Base-by-base conservation (phyloP, 83 land plant species). In the Thuja plicata region DNA sequence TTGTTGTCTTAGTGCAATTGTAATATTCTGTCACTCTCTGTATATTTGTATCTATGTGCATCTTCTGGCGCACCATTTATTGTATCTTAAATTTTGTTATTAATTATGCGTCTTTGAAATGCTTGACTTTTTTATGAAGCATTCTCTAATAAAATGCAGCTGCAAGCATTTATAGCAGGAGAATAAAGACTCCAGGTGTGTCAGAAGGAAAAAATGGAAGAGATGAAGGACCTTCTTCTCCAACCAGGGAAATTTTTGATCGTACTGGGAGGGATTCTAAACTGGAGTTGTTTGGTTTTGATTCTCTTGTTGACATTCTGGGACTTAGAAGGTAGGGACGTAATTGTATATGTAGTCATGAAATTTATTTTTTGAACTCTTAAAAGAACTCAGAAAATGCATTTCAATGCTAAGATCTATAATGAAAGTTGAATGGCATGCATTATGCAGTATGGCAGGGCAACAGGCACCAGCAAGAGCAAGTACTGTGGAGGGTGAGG, bases 261-360 rank as follows among this genome's bases (percentile, higher is more conserved):
- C 99, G 94, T 15, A 77, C 94, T 17, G 94, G 91, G 24, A 89
- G 90, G 57, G 98, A 98, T 45, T 94, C 95, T 43, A 98, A 97
- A 89, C 88, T 98, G 93, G 99, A 98, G 91, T 91, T 98, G 86
- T 98, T 97, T 93, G 98, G 97, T 88, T 94, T 93, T 91, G 99
- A 98, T 92, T 94, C 99, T 73, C 97, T 98, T 84, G 99, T 98
- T 32, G 94, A 98, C 89, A 97, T 96, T 84, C 90, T 96, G 74
- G 99, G 99, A 8, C 96, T 98, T 41, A 95, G 94, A 89, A 97
- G 97, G 99, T 98, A 87, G 70, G 85, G 50, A 79, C 21, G 24
- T 17, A 79, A 79, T 13, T 13, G 41, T 34, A 32, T 83, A 46
- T n/a, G 6, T n/a, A 48, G 32, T 27, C 35, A 11, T 32, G 38